Base-by-base conservation (phyloP, 768 basidiomycete genomes). In the Lyophyllum decastes region DNA sequence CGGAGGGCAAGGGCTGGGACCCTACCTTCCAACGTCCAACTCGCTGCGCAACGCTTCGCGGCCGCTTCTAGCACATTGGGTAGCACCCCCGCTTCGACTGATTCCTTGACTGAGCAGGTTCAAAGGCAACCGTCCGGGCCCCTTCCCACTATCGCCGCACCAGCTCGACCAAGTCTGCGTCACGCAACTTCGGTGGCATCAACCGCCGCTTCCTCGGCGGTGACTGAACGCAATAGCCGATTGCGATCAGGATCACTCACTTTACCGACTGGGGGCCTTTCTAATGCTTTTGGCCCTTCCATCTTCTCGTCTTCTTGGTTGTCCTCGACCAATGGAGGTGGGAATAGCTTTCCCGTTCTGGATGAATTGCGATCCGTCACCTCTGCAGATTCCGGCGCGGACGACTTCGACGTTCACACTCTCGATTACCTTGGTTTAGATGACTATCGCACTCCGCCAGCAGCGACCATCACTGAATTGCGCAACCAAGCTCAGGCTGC, bases 1-100 rank as follows among this genome's bases (percentile, higher is more conserved):
- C 86, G 93, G 77, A 87, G 95, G 80, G 93, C 94, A 69, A 88
- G 95, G 87, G 96, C 95, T 64, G 96, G 95, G 57, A 98, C 95
- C 80, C 85, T 98, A 68, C 95, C 95, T 76, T 96, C 95, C 64
- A 95, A 95, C 72, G 89, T 96, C 52, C 89, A 90, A 68, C 87
- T 94, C 65, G 90, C 89, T 57, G 88, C 92, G 52, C 90, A 92
- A 72, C 85, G 88, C 57, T 93, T 86, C 73, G 88, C 87, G 26
- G 86, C 88, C 30, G 80, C 87, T 57, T 82, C 86, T 24, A 82
- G 73, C 72, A 84, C 82, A 30, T 70, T 87, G 64, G 72, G 78
- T 44, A 79, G 75, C 66, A 76, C 81, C 59, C 78, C 67, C 25
- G 68, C 71, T 27, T 74, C 76, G 16, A 72, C 76, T 24, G 79